These are phyloP conservation scores for Myotisia sp. DNA, from an alignment of 2,329 filamentous ascomycete species.

Conservation along the genomic window DNA sequence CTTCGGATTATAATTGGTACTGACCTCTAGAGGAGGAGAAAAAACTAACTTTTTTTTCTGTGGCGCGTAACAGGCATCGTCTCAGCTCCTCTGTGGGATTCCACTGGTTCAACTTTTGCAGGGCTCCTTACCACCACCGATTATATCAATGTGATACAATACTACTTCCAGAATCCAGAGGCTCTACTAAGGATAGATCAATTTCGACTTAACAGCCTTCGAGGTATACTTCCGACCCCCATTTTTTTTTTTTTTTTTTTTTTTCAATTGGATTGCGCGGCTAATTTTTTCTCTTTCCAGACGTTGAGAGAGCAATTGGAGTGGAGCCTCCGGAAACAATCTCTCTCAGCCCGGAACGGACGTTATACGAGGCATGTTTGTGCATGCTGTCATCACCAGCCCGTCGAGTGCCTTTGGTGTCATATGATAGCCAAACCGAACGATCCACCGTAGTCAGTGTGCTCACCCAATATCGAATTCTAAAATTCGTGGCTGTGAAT, in stretches of 20 bases:
- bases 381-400: slow-evolving; percentile 90
- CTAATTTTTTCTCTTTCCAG: slow-evolving; percentile 33
- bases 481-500: slow-evolving; percentile 98
- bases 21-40: too few species aligned
- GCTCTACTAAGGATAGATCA: slow-evolving; percentile 81
- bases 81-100: slow-evolving; percentile 94
- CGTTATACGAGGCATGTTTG: slow-evolving; percentile 87
- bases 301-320: slow-evolving; percentile 88
- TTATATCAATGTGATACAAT: slow-evolving; percentile 97
- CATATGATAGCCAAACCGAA: slow-evolving; percentile 85
- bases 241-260: not conserved
- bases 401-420: slow-evolving; percentile 82
- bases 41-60: too few species aligned
- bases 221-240: slow-evolving; percentile 45
- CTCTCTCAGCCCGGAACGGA: slow-evolving; percentile 80
- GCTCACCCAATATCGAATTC: slow-evolving; percentile 92
- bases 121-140: slow-evolving; percentile 90
- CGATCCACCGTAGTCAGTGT: slow-evolving; percentile 90
- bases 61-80: slow-evolving; percentile 66
- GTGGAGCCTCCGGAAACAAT: slow-evolving; percentile 85
- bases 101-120: slow-evolving; percentile 78
- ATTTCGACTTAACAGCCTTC: slow-evolving; percentile 78
- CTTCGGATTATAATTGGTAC: too few species aligned
- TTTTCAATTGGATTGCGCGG: not conserved
- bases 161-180: slow-evolving; percentile 95